Conservation (phyloP, 768 basidiomycete genomes). For the Pisolithus marmoratus region DNA sequence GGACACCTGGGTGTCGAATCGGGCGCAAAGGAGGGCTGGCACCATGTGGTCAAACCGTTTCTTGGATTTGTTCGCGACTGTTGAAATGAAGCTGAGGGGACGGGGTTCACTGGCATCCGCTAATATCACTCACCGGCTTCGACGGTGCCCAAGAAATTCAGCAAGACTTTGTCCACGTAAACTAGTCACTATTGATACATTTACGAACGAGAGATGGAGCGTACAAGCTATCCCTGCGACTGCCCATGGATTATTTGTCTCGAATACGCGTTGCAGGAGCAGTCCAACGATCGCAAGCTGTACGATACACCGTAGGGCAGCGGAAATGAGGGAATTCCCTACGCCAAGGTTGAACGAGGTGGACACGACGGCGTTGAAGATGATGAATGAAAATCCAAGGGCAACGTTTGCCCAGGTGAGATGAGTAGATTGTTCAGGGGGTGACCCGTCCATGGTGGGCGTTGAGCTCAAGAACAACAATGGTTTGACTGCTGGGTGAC, state of each 20-base stretch:
- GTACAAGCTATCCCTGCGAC: constrained; percentile 69
- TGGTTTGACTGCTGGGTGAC: too few species aligned
- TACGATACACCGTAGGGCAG: constrained; percentile 67
- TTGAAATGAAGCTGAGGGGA: not conserved
- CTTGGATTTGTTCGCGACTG: constrained; percentile 76
- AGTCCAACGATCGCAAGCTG: constrained; percentile 74
- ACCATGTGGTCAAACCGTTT: constrained; percentile 74
- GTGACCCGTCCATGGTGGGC: constrained; percentile 26
- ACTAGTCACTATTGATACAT: not conserved
- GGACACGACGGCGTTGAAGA: constrained; percentile 67
- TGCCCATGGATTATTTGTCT: constrained; percentile 66
- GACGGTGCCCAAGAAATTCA: constrained; percentile 31
- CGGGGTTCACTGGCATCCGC: not conserved
- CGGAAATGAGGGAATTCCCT: constrained; percentile 59
- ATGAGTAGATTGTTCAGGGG: constrained; percentile 15
- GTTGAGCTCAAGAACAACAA: too few species aligned
- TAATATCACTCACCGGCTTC: constrained; percentile 55
- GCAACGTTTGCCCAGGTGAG: constrained; percentile 72
- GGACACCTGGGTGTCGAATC: not conserved
- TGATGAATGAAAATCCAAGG: constrained; percentile 69
- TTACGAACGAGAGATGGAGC: constrained; percentile 24
- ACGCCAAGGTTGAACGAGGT: constrained; percentile 60
- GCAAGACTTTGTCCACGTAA: constrained; percentile 38
- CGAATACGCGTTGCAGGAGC: constrained; percentile 68
- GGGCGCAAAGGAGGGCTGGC: not conserved